Base-by-base conservation (phyloP, 495 filamentous ascomycete species). In the Neurospora sp. region DNA sequence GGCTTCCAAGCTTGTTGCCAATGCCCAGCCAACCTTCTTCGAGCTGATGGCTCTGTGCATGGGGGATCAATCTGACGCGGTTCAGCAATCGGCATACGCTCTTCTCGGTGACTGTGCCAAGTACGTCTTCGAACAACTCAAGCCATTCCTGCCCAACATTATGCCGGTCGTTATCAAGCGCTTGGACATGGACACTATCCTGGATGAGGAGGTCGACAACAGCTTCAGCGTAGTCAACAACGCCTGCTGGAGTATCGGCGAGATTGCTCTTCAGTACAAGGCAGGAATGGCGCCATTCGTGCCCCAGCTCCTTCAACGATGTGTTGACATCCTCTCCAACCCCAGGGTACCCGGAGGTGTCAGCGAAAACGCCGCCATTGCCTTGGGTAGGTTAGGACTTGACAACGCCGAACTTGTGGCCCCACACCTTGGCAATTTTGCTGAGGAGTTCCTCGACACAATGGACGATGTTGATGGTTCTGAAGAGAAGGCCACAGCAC, bases 31-130 rank as follows among this genome's bases (percentile, higher is more conserved):
- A 5, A 87, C 88, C 20, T 93, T 98, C 84, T 99, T 98, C 77
- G 91, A 97, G 75, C 86, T 98, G 35, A 86, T 99, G 69, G 88
- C 88, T 69, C 92, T 93, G 79, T 98, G 96, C 82, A 94, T 98
- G 93, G 91, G 96, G 79, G 94, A 98, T 80, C 86, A 88, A 11
- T 91, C 92, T 78, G 93, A 97, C 74, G 95, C 97, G 80, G 96
- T 98, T 16, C 92, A 94, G 69, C 96, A 99, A 80, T 98, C 96
- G 35, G 93, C 94, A 4, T 99, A 97, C 76, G 96, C 96, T 12
- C 86, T 99, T 38, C 90, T 99, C 53, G 96, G 96, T 41, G 96
- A 99, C 81, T 97, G 96, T 79, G 93, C 96, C 0, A 98, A 97
- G 78, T 97, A 94, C 78, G 93, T 97, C 71, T 98, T 95, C 82